phyloP scores from a whole-genome alignment of 345 rosid genomes.

The Rhodamnia argentea region DNA sequence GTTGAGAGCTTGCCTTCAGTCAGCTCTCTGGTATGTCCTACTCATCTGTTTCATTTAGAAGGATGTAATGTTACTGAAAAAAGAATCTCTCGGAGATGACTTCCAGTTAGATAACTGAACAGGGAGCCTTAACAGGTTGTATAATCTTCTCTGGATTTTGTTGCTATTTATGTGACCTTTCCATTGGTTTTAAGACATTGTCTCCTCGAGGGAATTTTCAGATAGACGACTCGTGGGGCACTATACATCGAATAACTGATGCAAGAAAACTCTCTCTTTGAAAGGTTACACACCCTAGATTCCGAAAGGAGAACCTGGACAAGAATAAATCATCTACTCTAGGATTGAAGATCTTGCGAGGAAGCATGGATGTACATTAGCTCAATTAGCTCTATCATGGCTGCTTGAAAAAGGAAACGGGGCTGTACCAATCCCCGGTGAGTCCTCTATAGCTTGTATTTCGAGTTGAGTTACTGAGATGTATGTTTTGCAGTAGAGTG shows the following conservation, averaged over 20 bases:
- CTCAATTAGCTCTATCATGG: constrained; percentile 50
- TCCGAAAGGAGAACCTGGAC: constrained; percentile 28
- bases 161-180: background rate
- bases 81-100: background rate
- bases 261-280: background rate
- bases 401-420: constrained; percentile 33
- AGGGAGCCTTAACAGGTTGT: no score
- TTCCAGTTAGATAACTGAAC: background rate
- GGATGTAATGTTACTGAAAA: background rate
- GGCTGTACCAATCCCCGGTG: constrained; percentile 45
- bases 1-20: constrained; percentile 25
- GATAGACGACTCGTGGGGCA: background rate
- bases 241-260: background rate
- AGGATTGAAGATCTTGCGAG: constrained; percentile 20
- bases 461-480: constrained; percentile 6
- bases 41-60: background rate
- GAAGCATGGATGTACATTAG: constrained; percentile 31
- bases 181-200: background rate
- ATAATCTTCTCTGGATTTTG: background rate
- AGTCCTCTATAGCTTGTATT: background rate
- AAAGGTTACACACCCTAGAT: constrained; percentile 28
- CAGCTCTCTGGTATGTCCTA: constrained; percentile 17
- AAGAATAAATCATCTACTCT: constrained; percentile 31
- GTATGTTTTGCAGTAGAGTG: background rate
- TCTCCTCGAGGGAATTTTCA: background rate